These are phyloP conservation scores for Leersia perrieri DNA, from an alignment of 176 grass and related monocot genomes.

Conservation along the genomic window DNA sequence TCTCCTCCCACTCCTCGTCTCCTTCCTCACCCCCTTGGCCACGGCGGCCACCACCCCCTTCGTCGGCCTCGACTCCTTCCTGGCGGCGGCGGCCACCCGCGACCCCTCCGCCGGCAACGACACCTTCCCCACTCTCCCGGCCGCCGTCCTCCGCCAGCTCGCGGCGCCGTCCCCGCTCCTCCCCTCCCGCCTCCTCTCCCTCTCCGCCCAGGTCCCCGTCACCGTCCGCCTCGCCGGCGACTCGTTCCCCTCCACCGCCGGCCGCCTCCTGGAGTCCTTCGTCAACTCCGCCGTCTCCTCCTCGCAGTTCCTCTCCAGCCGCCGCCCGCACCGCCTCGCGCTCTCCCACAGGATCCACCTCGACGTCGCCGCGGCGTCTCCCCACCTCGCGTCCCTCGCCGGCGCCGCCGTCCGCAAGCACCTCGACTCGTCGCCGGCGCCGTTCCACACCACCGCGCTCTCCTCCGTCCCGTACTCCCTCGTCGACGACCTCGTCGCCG, in stretches of 20 bases:
- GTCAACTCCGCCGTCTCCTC: conserved; percentile 44
- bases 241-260: conserved; percentile 47
- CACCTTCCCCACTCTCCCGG: conserved; percentile 49
- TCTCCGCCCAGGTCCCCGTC: conserved; percentile 49
- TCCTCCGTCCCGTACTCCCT: conserved; percentile 71
- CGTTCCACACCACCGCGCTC: conserved; percentile 60
- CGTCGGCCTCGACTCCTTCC: conserved; percentile 62
- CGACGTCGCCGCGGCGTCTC: conserved; percentile 31
- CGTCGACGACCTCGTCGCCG: conserved; percentile 56
- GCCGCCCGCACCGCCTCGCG: conserved; percentile 49
- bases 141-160: conserved; percentile 35
- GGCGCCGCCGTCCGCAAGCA: conserved; percentile 40
- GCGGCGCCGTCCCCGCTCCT: conserved; percentile 10
- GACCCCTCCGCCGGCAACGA: conserved; percentile 56
- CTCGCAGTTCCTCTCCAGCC: conserved; percentile 50
- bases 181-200: conserved; percentile 49
- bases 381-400: conserved; percentile 16
- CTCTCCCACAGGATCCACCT: conserved; percentile 51
- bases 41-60: background rate
- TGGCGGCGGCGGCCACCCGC: conserved; percentile 31
- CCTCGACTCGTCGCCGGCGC: conserved; percentile 45
- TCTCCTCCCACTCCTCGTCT: background rate
- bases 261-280: conserved; percentile 36
- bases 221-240: conserved; percentile 55
- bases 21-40: background rate